phyloP scores from a whole-genome alignment of 2,329 filamentous ascomycete species.

The Paraphoma chrysanthemicola region DNA sequence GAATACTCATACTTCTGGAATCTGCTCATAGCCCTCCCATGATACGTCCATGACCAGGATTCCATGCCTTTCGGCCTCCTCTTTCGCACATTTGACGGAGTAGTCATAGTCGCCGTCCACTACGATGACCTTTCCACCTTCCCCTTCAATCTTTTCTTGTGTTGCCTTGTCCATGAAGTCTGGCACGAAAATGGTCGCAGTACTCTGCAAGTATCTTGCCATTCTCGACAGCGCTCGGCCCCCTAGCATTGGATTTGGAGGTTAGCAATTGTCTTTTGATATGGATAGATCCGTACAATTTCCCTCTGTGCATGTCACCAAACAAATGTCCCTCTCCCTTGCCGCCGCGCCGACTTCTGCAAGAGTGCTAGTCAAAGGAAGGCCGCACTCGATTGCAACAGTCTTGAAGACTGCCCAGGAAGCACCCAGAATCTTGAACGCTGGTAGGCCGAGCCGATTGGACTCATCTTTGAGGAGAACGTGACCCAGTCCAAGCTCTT shows the following conservation, averaged over 20 bases:
- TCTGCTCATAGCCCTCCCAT: slow-evolving; percentile 69
- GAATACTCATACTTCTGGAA: slow-evolving; percentile 60
- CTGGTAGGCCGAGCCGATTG: slow-evolving; percentile 70
- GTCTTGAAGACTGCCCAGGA: slow-evolving; percentile 74
- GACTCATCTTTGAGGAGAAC: slow-evolving; percentile 77
- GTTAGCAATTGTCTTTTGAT: not conserved
- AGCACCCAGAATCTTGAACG: slow-evolving; percentile 83
- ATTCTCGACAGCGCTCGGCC: slow-evolving; percentile 76
- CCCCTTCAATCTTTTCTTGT: slow-evolving; percentile 61
- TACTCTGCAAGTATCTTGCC: slow-evolving; percentile 64
- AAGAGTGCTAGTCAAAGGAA: slow-evolving; percentile 54
- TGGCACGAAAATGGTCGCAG: slow-evolving; percentile 69
- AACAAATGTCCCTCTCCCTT: slow-evolving; percentile 40
- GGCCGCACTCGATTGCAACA: slow-evolving; percentile 54
- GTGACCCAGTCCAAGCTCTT: slow-evolving; percentile 58
- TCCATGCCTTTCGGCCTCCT: slow-evolving; percentile 50
- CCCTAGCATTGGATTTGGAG: slow-evolving; percentile 11
- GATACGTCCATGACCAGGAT: slow-evolving; percentile 74
- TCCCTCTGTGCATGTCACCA: slow-evolving; percentile 75
- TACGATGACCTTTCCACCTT: slow-evolving; percentile 67
- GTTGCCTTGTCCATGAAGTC: slow-evolving; percentile 63
- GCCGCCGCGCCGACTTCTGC: slow-evolving; percentile 50
- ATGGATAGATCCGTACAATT: slow-evolving; percentile 60
- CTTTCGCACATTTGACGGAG: slow-evolving; percentile 60
- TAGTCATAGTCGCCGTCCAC: slow-evolving; percentile 69